Conservation (phyloP, 345 rosid species). For the Gossypium rotundifolium region DNA sequence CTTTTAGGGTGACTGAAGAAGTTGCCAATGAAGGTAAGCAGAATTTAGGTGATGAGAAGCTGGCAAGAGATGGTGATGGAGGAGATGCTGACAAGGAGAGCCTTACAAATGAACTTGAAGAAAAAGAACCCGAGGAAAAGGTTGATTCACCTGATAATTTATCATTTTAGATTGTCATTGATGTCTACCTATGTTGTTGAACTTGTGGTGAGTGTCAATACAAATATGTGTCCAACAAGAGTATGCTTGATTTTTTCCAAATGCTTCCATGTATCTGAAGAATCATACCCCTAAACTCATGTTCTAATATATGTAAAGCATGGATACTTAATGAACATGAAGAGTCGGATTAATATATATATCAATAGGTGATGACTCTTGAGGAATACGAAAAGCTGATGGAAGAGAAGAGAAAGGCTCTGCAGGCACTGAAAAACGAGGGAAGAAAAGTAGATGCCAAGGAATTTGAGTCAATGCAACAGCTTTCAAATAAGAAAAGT, state of each 20-base stretch:
- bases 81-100: constrained; percentile 45
- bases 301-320: neutral
- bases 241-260: neutral
- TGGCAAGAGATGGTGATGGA: constrained; percentile 44
- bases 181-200: neutral
- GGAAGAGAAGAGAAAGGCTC: constrained; percentile 62
- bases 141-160: constrained; percentile 19
- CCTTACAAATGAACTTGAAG: constrained; percentile 27
- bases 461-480: constrained; percentile 69
- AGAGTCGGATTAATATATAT: neutral
- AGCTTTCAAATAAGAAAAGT: constrained; percentile 58
- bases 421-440: constrained; percentile 47
- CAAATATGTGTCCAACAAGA: neutral
- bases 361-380: constrained; percentile 74
- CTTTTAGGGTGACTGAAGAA: constrained; percentile 58
- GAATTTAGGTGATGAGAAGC: constrained; percentile 54
- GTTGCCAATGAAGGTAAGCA: constrained; percentile 50
- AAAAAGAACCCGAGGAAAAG: constrained; percentile 57
- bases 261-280: neutral
- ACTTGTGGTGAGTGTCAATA: neutral
- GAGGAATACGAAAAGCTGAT: constrained; percentile 76
- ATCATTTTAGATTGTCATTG: neutral
- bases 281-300: neutral
- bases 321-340: neutral
- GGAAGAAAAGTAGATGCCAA: constrained; percentile 60